phyloP scores from a whole-genome alignment of 1,139 yeast genomes.

The Yamadazyma atmosphaerica region DNA sequence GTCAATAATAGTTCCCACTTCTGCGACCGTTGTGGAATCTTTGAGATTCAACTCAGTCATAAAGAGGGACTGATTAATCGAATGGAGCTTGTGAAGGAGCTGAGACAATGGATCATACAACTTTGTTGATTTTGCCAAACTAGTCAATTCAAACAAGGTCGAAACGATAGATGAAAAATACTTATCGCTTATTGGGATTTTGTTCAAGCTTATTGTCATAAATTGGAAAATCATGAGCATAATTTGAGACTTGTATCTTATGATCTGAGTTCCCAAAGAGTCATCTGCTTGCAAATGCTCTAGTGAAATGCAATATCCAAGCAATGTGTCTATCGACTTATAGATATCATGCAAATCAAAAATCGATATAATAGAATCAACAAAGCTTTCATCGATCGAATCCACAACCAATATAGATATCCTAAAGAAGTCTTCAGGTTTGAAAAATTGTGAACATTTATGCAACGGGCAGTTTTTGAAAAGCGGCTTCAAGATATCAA shows the following conservation, averaged over 20 bases:
- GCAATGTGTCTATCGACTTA: conserved; percentile 26
- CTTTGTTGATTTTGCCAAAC: conserved; percentile 33
- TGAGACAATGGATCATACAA: conserved; percentile 24
- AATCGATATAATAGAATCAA: conserved; percentile 24
- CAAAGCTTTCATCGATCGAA: conserved; percentile 23
- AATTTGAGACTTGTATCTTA: conserved; percentile 31
- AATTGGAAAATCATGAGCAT: conserved; percentile 30
- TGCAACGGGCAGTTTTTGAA: conserved; percentile 29
- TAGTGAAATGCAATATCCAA: conserved; percentile 32
- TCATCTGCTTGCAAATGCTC: conserved; percentile 33
- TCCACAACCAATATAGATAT: conserved; percentile 29
- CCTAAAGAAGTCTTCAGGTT: conserved; percentile 36
- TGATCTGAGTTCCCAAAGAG: conserved; percentile 37
- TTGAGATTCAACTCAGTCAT: conserved; percentile 26
- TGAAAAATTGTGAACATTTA: conserved; percentile 26
- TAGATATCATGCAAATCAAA: conserved; percentile 30
- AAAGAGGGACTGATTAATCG: conserved; percentile 31
- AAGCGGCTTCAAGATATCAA: conserved; percentile 30
- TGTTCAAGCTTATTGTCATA: conserved; percentile 26
- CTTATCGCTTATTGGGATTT: conserved; percentile 36
- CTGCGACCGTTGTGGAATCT: conserved; percentile 29
- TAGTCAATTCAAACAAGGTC: conserved; percentile 34
- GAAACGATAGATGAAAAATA: conserved; percentile 28
- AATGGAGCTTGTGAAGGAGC: conserved; percentile 29
- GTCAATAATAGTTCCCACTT: conserved; percentile 35